phyloP scores from a whole-genome alignment of 805 yeast genomes.

The Lipomyces orientalis region DNA sequence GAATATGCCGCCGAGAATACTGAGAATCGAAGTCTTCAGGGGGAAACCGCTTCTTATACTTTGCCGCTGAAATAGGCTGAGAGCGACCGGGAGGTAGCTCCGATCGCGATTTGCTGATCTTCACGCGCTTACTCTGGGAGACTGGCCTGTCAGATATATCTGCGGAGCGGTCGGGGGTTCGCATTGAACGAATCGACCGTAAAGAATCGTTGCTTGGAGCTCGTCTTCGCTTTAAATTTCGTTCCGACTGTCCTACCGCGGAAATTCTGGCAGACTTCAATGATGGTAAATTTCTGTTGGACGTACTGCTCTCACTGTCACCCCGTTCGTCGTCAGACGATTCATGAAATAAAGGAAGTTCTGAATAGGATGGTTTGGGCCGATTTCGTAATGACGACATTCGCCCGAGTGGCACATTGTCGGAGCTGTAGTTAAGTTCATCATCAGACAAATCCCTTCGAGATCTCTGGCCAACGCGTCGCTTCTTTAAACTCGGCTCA shows the following conservation, averaged over 20 bases:
- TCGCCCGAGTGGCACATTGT: background rate
- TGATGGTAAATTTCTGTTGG: background rate
- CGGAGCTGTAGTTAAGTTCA: background rate
- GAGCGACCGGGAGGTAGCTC: background rate
- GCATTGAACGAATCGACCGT: background rate
- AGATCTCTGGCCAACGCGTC: background rate
- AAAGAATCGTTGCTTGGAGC: background rate
- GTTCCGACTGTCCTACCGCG: background rate
- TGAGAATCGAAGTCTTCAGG: constrained; percentile 13
- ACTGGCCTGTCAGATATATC: background rate
- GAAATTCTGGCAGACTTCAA: background rate
- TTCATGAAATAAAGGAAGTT: background rate
- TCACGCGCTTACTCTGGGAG: background rate
- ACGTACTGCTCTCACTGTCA: background rate
- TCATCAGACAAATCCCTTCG: background rate
- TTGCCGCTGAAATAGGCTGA: background rate
- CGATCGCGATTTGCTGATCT: background rate
- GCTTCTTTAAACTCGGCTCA: background rate
- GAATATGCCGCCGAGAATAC: constrained; percentile 22
- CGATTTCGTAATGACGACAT: background rate
- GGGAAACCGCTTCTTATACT: constrained; percentile 4
- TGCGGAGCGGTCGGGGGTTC: background rate
- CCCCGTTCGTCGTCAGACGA: background rate
- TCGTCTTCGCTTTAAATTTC: background rate
- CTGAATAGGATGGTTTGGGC: background rate